Conservation (phyloP, 768 basidiomycete species). For the Dendrothele bispora region DNA sequence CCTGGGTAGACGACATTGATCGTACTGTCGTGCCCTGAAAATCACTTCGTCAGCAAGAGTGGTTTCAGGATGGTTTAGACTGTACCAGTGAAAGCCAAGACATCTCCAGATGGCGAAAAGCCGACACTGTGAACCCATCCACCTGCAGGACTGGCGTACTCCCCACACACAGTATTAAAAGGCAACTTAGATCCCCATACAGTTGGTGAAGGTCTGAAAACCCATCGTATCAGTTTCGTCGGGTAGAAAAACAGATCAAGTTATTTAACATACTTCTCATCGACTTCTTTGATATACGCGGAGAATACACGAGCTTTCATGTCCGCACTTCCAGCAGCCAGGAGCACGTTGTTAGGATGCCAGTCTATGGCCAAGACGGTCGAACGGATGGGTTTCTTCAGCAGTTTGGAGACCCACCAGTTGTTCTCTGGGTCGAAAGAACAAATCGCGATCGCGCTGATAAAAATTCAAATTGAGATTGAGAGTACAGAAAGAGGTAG, state of each 20-base stretch:
- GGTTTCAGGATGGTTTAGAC: too few relatives aligned
- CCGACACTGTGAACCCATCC: slow-evolving; percentile 97
- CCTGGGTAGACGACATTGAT: slow-evolving; percentile 91
- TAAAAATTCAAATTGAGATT: not conserved
- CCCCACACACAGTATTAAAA: slow-evolving; percentile 96
- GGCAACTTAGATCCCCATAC: slow-evolving; percentile 99
- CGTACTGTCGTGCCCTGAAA: slow-evolving; percentile 89
- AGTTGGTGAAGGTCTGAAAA: slow-evolving; percentile 73
- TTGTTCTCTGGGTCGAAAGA: slow-evolving; percentile 97
- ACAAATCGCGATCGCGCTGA: slow-evolving; percentile 90
- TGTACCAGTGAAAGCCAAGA: slow-evolving; percentile 90
- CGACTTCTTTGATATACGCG: slow-evolving; percentile 97
- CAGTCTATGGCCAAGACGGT: slow-evolving; percentile 95
- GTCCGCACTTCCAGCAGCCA: slow-evolving; percentile 96
- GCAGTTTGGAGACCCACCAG: slow-evolving; percentile 97
- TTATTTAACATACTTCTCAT: slow-evolving; percentile 67
- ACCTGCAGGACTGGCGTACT: slow-evolving; percentile 84
- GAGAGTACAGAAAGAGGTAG: slow-evolving; percentile 1
- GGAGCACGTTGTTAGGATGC: slow-evolving; percentile 98
- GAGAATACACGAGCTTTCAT: slow-evolving; percentile 98
- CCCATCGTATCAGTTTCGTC: slow-evolving; percentile 6
- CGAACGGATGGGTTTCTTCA: slow-evolving; percentile 97
- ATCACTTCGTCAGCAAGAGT: too few relatives aligned
- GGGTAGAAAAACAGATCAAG: not conserved
- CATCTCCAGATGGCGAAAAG: slow-evolving; percentile 96